These are phyloP conservation scores for Inga oerstediana DNA, from an alignment of 306 rosid genomes.

Conservation along the genomic window DNA sequence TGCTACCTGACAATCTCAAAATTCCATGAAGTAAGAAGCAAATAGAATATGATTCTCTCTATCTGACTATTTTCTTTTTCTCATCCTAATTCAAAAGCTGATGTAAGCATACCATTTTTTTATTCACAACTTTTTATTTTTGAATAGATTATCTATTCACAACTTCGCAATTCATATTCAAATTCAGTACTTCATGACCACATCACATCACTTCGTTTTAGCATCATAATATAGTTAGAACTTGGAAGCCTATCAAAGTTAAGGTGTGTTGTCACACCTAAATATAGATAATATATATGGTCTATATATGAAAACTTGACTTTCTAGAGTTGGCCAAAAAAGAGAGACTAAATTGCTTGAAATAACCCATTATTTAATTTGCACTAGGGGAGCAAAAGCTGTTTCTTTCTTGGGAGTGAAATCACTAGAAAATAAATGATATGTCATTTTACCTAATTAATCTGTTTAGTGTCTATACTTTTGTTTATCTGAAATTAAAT, in stretches of 20 bases:
- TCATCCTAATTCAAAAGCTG: slow-evolving; percentile 31
- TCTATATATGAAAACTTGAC: background rate
- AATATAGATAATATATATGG: background rate
- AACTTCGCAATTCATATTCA: background rate
- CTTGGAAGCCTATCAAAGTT: background rate
- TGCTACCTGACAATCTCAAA: slow-evolving; percentile 47
- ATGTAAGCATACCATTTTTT: slow-evolving; percentile 11
- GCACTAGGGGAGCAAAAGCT: background rate
- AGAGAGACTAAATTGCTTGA: background rate
- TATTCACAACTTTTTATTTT: background rate
- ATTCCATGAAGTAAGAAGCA: slow-evolving; percentile 52
- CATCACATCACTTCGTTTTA: background rate
- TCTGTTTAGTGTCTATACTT: background rate
- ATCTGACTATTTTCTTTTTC: slow-evolving; percentile 29
- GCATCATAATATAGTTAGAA: background rate
- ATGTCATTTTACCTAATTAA: background rate
- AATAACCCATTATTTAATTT: background rate
- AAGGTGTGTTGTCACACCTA: background rate
- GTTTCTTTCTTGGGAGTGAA: background rate
- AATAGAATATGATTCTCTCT: slow-evolving; percentile 40
- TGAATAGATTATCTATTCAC: too few relatives aligned
- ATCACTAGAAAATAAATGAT: background rate
- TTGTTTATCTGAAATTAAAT: background rate
- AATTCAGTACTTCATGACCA: background rate
- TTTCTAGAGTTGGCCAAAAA: too few relatives aligned